Percentiles rank a stretch among this genome's conserved stretches.
These are phyloP conservation scores for Primulina huaijiensis DNA, from an alignment of 257 asterid genomes.

Conservation along the genomic window DNA sequence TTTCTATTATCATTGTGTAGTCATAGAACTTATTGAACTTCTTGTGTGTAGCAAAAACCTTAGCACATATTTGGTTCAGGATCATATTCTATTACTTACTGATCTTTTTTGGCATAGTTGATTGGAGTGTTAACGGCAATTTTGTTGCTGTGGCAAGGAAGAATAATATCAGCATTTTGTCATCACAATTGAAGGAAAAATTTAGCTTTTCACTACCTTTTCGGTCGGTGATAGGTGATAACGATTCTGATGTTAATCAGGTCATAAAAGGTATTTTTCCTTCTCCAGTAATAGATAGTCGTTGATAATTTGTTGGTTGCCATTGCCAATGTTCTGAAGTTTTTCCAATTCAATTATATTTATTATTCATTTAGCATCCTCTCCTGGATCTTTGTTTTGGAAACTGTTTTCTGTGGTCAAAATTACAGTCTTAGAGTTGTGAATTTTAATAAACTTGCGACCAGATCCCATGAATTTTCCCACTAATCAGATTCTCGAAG, in stretches of 20 bases:
- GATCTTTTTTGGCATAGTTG: constrained; percentile 51
- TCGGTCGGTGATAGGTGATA: constrained; percentile 47
- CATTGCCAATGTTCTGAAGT: constrained; percentile 5
- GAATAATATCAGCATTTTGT: constrained; percentile 55
- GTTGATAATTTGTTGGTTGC: background rate
- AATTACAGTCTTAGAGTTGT: constrained; percentile 14
- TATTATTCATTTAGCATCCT: constrained; percentile 19
- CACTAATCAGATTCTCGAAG: background rate
- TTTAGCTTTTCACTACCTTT: constrained; percentile 47
- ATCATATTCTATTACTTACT: constrained; percentile 22
- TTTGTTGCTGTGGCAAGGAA: constrained; percentile 68
- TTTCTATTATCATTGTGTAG: constrained; percentile 13
- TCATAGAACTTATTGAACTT: background rate
- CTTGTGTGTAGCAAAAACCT: background rate
- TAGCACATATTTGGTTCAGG: background rate
- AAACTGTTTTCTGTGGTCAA: constrained; percentile 2
- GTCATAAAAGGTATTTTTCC: constrained; percentile 40
- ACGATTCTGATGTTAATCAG: constrained; percentile 40
- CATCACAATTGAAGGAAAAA: constrained; percentile 60
- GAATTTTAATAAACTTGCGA: background rate
- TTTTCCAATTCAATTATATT: constrained; percentile 7
- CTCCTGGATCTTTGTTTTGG: constrained; percentile 12
- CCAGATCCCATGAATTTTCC: background rate
- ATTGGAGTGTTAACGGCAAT: constrained; percentile 72
- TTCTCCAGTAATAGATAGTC: constrained; percentile 6